Conservation (phyloP, 495 filamentous ascomycete genomes). For the Talaromyces borbonicus region DNA sequence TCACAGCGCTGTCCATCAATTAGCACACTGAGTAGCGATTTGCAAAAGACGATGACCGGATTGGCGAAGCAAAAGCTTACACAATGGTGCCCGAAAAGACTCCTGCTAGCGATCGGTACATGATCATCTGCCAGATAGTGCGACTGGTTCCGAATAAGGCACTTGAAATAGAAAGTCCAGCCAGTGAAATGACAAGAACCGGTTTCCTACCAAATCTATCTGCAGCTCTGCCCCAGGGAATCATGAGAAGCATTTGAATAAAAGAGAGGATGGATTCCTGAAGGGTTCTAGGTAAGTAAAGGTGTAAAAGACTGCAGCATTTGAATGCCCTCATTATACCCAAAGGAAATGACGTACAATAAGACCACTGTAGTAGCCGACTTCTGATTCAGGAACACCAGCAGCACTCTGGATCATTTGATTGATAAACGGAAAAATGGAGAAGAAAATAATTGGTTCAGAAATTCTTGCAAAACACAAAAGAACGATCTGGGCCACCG, state of each 20-base stretch:
- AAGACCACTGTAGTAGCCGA: slow-evolving; percentile 62
- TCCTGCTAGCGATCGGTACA: slow-evolving; percentile 55
- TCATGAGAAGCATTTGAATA: slow-evolving; percentile 53
- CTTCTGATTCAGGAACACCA: slow-evolving; percentile 41
- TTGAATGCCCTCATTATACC: neutral
- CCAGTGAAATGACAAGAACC: slow-evolving; percentile 50
- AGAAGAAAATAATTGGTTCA: slow-evolving; percentile 68
- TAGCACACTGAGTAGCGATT: neutral
- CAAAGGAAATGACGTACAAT: slow-evolving; percentile 31
- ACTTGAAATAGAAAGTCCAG: slow-evolving; percentile 46
- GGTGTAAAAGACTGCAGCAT: neutral
- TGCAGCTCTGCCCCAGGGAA: slow-evolving; percentile 53
- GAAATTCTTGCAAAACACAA: slow-evolving; percentile 59
- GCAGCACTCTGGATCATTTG: slow-evolving; percentile 58
- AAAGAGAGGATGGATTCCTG: slow-evolving; percentile 58
- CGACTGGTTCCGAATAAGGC: slow-evolving; percentile 52
- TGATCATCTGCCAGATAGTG: slow-evolving; percentile 54
- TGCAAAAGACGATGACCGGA: neutral
- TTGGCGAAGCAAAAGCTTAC: neutral
- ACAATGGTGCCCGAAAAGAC: slow-evolving; percentile 60
- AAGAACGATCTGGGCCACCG: slow-evolving; percentile 47
- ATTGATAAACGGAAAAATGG: slow-evolving; percentile 66
- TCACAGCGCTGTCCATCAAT: slow-evolving; percentile 34
- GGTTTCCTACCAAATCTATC: slow-evolving; percentile 60
- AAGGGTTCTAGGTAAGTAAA: neutral